Evolutionary conservation across 2,329 filamentous ascomycete species (phyloP).

Genomic region (Celoporthe dispersa): DNA sequence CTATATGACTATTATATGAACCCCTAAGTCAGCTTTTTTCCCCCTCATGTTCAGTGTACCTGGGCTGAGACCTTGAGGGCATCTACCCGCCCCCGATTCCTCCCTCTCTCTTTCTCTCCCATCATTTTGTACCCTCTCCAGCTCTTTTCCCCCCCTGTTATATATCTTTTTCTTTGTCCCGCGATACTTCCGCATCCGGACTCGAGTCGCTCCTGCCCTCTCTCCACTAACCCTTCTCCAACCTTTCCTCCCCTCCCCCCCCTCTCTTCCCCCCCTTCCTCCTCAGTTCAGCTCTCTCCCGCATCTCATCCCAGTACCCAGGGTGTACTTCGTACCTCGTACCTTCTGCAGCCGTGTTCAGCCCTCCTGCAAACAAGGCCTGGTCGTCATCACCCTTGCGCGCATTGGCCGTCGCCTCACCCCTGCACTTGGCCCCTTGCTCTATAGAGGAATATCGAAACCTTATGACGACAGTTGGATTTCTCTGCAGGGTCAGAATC

Average conservation of each 20-base stretch:
- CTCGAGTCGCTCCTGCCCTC: background rate
- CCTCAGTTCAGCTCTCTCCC: background rate
- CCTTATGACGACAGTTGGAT: slow-evolving; percentile 4
- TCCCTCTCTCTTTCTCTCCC: background rate
- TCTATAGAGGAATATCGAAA: background rate
- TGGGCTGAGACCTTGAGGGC: background rate
- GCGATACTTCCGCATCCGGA: background rate
- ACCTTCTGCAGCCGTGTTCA: background rate
- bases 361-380: background rate
- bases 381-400: background rate
- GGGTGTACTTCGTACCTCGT: background rate
- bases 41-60: too few species aligned
- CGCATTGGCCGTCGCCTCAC: background rate
- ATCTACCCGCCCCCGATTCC: background rate
- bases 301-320: background rate
- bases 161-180: slow-evolving; percentile 1
- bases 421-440: background rate
- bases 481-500: background rate
- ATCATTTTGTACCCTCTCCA: background rate
- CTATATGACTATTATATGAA: too few species aligned
- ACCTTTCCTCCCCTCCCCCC: background rate
- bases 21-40: background rate
- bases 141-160: background rate
- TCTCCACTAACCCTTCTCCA: background rate
- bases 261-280: background rate